phyloP scores from a whole-genome alignment of 78 protist genomes.

The Dictyostelium discoideum region dicty_2.7 NC_007091.3:2127001-2127500 shows the following conservation, averaged over 20 bases:
- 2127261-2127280: neutral
- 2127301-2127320: slow-evolving; percentile 44
- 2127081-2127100: no score
- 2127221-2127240: neutral
- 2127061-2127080: no score
- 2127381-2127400: slow-evolving; percentile 98
- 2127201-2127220: neutral
- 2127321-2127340: slow-evolving; percentile 4
- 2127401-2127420: slow-evolving; percentile 88
- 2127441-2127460: slow-evolving; percentile 97
- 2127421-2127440: slow-evolving; percentile 96
- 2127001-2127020: no score
- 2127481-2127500: slow-evolving; percentile 95
- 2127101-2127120: no score
- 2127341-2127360: slow-evolving; percentile 84
- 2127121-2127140: no score
- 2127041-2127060: no score
- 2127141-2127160: neutral
- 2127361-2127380: slow-evolving; percentile 96
- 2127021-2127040: no score
- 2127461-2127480: slow-evolving; percentile 87
- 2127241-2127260: neutral
- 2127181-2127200: neutral
- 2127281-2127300: neutral
- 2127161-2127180: neutral